Conservation (phyloP, 2,329 filamentous ascomycete species). For the Pyrenophora graminea region DNA sequence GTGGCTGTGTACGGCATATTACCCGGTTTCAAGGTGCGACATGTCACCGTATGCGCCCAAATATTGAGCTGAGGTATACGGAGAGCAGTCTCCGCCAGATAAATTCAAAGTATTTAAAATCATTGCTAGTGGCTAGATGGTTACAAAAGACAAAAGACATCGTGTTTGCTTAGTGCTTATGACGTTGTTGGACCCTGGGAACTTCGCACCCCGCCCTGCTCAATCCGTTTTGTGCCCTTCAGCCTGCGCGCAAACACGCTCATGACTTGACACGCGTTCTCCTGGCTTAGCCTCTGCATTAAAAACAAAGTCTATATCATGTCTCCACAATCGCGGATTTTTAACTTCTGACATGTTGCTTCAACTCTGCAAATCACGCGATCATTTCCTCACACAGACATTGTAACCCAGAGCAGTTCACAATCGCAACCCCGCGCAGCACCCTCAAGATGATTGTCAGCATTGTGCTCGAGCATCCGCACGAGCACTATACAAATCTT, state of each 20-base stretch:
- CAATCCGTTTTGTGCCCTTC: conserved; percentile 26
- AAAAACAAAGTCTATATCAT: conserved; percentile 11
- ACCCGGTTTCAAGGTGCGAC: conserved; percentile 1
- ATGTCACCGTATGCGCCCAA: background rate
- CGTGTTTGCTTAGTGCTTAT: conserved; percentile 6
- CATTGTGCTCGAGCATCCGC: conserved; percentile 66
- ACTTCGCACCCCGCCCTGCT: conserved; percentile 16
- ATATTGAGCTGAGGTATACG: background rate
- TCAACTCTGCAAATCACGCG: conserved; percentile 19
- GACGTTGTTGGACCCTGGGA: conserved; percentile 24
- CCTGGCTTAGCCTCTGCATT: conserved; percentile 32
- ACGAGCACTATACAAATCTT: conserved; percentile 78
- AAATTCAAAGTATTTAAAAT: background rate
- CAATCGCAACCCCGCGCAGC: conserved; percentile 2
- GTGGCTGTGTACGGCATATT: conserved; percentile 30
- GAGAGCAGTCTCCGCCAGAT: background rate
- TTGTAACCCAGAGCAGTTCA: conserved; percentile 4
- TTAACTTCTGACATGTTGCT: conserved; percentile 30
- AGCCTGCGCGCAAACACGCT: conserved; percentile 23
- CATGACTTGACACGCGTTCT: conserved; percentile 38
- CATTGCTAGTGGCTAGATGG: background rate
- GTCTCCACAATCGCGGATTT: conserved; percentile 13
- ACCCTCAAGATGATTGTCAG: conserved; percentile 55
- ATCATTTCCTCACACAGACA: conserved; percentile 21
- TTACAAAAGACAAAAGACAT: background rate